Evolutionary conservation across 2,329 filamentous ascomycete species (phyloP).

Genomic region (Nannizziopsis arthrosporioides): DNA sequence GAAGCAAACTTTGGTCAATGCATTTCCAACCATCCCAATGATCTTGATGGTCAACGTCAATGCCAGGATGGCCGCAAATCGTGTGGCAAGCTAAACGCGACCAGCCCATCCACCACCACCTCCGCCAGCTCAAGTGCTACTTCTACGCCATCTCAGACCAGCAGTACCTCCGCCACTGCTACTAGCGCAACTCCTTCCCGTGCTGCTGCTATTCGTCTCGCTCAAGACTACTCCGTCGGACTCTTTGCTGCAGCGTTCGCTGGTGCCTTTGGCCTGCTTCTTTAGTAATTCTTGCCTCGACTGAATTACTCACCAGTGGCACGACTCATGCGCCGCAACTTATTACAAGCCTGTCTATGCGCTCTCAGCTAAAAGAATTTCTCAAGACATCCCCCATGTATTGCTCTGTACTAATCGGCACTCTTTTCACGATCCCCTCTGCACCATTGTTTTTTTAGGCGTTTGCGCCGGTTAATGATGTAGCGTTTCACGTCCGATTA

Average conservation of each 20-base stretch:
- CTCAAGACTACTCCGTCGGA: conserved; percentile 42
- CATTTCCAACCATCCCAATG: conserved; percentile 35
- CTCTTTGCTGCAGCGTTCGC: conserved; percentile 43
- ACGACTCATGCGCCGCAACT: background rate
- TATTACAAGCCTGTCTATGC: too few species aligned
- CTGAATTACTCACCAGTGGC: background rate
- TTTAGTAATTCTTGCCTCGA: conserved; percentile 34
- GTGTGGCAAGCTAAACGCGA: conserved; percentile 39
- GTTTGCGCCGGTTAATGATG: conserved; percentile 3
- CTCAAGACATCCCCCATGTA: background rate
- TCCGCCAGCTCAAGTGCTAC: conserved; percentile 20
- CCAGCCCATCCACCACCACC: conserved; percentile 19
- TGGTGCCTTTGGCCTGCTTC: conserved; percentile 45
- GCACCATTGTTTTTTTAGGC: background rate
- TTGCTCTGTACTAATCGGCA: background rate
- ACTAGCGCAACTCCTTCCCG: conserved; percentile 28
- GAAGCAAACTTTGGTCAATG: conserved; percentile 41
- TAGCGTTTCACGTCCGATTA: conserved; percentile 1
- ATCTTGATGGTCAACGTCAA: conserved; percentile 35
- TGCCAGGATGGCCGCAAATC: conserved; percentile 38
- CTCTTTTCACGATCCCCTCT: background rate
- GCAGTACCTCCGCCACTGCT: conserved; percentile 21
- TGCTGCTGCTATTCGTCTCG: conserved; percentile 36
- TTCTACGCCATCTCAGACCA: conserved; percentile 20
- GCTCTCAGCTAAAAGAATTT: too few species aligned